A percentile compares a stretch with the other conserved stretches of the same genome.
phyloP scores from a whole-genome alignment of 169 alveolate species.

The Plasmodium coatneyi region DNA sequence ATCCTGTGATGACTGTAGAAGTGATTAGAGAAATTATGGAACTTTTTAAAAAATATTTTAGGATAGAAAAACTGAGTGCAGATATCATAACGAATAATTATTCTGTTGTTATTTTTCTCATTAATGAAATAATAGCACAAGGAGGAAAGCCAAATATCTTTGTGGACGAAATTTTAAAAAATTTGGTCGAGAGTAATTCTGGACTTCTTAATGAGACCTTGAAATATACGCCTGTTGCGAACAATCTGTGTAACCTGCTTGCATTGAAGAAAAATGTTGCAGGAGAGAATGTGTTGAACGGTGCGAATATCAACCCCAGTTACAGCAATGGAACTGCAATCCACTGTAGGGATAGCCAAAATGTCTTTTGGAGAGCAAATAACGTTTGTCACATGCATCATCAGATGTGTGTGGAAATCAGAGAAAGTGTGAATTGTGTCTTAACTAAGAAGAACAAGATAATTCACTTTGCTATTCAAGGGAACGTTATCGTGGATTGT shows the following conservation, averaged over 20 bases:
- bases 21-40: constrained; percentile 47
- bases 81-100: constrained; percentile 33
- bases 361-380: constrained; percentile 56
- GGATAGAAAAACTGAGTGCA: constrained; percentile 8
- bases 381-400: neutral
- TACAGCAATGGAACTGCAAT: constrained; percentile 42
- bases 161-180: constrained; percentile 45
- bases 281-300: neutral
- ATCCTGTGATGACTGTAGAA: constrained; percentile 48
- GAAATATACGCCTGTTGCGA: constrained; percentile 13
- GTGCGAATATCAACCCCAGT: constrained; percentile 36
- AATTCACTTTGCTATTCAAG: constrained; percentile 37
- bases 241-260: constrained; percentile 28
- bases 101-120: constrained; percentile 48
- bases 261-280: neutral
- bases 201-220: constrained; percentile 48
- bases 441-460: constrained; percentile 16
- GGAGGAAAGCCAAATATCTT: constrained; percentile 55
- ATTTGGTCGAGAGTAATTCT: constrained; percentile 15
- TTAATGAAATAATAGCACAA: constrained; percentile 64
- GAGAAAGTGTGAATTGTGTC: constrained; percentile 37
- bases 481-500: constrained; percentile 21
- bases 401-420: constrained; percentile 57
- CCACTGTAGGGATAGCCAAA: neutral
- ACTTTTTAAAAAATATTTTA: constrained; percentile 52